phyloP scores from a whole-genome alignment of 2,329 filamentous ascomycete species.

The Aspergillus hiratsukae region DNA sequence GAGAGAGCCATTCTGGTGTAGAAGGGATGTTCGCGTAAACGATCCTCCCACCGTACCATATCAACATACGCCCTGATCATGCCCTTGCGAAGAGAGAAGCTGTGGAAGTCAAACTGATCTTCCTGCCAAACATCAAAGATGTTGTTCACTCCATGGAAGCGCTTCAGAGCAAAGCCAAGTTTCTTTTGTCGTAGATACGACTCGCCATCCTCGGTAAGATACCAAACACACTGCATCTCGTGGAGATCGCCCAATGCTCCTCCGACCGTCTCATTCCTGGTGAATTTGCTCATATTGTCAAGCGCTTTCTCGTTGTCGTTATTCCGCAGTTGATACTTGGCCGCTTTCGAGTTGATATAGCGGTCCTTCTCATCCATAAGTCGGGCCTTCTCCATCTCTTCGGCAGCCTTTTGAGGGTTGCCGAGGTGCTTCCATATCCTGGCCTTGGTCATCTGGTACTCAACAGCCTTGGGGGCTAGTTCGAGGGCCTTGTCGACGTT shows the following conservation, averaged over 20 bases:
- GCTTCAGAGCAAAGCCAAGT: conserved; percentile 80
- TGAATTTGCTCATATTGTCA: conserved; percentile 89
- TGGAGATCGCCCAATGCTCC: conserved; percentile 86
- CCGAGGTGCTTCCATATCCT: conserved; percentile 90
- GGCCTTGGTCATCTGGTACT: conserved; percentile 93
- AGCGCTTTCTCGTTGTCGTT: conserved; percentile 83
- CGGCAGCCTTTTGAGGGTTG: conserved; percentile 71
- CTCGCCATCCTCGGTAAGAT: conserved; percentile 89
- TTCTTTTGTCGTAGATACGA: conserved; percentile 79
- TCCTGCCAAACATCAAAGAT: conserved; percentile 98
- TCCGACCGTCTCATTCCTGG: conserved; percentile 79
- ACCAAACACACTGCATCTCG: conserved; percentile 99
- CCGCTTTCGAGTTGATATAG: conserved; percentile 97
- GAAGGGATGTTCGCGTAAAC: conserved; percentile 86
- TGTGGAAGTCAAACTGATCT: conserved; percentile 98
- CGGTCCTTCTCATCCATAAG: conserved; percentile 83
- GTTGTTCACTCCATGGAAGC: conserved; percentile 80
- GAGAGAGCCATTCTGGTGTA: conserved; percentile 78
- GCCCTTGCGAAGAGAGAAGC: conserved; percentile 93
- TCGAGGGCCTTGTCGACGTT: conserved; percentile 81
- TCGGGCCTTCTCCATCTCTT: conserved; percentile 83
- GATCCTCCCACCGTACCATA: conserved; percentile 95
- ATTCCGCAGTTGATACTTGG: conserved; percentile 93
- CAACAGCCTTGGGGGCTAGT: conserved; percentile 73
- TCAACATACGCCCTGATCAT: conserved; percentile 93